These are phyloP conservation scores for Penicillium alfredii DNA, from an alignment of 495 filamentous ascomycete species.

Conservation along the genomic window DNA sequence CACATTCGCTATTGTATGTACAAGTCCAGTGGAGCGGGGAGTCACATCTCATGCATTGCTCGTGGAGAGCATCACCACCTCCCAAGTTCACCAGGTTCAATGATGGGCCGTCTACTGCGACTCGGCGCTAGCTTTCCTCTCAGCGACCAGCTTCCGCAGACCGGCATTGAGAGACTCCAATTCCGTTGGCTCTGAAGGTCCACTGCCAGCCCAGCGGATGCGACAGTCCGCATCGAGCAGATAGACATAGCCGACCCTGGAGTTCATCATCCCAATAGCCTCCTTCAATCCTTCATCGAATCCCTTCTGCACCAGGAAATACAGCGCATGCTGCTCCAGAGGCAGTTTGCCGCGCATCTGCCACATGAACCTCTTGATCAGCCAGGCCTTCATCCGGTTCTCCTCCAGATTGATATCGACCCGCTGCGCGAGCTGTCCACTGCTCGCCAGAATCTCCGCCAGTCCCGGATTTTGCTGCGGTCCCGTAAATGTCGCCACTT, in stretches of 20 bases:
- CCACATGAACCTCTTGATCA: slow-evolving; percentile 66
- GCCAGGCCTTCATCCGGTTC: slow-evolving; percentile 64
- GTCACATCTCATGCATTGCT: slow-evolving; percentile 8
- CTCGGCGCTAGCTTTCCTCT: slow-evolving; percentile 34
- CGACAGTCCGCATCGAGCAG: slow-evolving; percentile 78
- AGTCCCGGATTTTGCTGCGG: slow-evolving; percentile 60
- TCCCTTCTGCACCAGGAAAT: slow-evolving; percentile 79
- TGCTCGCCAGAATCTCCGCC: slow-evolving; percentile 43
- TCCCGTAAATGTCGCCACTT: slow-evolving; percentile 65
- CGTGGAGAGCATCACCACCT: too few species aligned
- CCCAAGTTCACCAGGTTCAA: too few species aligned
- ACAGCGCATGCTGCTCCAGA: slow-evolving; percentile 58
- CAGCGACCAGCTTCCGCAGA: slow-evolving; percentile 59
- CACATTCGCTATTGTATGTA: slow-evolving; percentile 31
- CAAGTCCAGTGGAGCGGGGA: slow-evolving; percentile 21
- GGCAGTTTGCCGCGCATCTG: slow-evolving; percentile 51
- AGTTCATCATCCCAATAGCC: slow-evolving; percentile 75
- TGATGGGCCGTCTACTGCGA: slow-evolving; percentile 4
- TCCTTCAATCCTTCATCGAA: slow-evolving; percentile 68
- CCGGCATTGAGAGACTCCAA: slow-evolving; percentile 64
- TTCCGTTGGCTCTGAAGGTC: slow-evolving; percentile 63
- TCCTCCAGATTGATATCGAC: slow-evolving; percentile 86
- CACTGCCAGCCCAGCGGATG: slow-evolving; percentile 94
- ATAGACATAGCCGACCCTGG: slow-evolving; percentile 90
- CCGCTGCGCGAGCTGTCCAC: slow-evolving; percentile 49